Conservation (phyloP, 306 rosid species). For the Vachellia collinsii region DNA sequence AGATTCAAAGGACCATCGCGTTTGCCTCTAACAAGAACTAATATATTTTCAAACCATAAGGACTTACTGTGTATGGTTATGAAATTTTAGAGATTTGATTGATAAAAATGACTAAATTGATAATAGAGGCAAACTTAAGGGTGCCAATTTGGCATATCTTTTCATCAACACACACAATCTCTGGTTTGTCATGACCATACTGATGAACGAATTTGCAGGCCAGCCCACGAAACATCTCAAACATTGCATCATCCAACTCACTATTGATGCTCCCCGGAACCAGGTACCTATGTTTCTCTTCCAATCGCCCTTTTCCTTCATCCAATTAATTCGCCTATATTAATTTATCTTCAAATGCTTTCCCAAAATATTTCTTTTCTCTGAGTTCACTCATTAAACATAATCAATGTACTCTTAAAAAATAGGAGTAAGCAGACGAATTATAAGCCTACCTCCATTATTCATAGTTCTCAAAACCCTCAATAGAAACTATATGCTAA, state of each 20-base stretch:
- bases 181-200: too few relatives aligned
- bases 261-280: too few relatives aligned
- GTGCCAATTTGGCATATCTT: too few relatives aligned
- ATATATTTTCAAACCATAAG: too few relatives aligned
- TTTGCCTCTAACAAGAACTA: too few relatives aligned
- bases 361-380: background rate
- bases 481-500: too few relatives aligned
- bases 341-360: background rate
- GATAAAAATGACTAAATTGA: too few relatives aligned
- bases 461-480: background rate
- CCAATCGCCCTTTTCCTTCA: background rate
- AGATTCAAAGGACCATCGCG: too few relatives aligned
- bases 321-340: background rate
- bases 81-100: too few relatives aligned
- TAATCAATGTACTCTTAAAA: background rate
- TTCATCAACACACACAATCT: too few relatives aligned
- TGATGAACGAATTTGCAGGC: slow-evolving; percentile 23
- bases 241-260: slow-evolving; percentile 23
- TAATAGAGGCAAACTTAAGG: too few relatives aligned
- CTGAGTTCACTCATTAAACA: background rate
- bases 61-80: too few relatives aligned
- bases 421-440: background rate
- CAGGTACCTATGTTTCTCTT: background rate
- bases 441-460: background rate
- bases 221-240: slow-evolving; percentile 28